Evolutionary conservation across 805 yeast species (phyloP).

Genomic region (Debaryomyces maramus): DNA sequence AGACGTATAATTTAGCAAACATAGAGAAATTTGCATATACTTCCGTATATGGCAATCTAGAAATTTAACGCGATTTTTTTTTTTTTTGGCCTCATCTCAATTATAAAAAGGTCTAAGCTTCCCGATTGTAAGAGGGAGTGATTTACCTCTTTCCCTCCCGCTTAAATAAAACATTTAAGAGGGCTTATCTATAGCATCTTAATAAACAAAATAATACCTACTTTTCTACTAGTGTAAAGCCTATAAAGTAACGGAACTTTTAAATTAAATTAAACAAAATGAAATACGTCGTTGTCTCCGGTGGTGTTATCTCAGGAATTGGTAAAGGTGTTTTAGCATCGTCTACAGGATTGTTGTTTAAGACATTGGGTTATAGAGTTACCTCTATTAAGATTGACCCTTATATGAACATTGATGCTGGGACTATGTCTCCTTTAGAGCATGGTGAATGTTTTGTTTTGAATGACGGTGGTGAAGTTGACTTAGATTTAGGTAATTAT

Average conservation of each 20-base stretch:
- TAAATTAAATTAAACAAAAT: constrained; percentile 37
- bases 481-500: constrained; percentile 95
- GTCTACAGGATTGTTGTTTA: constrained; percentile 91
- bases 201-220: background rate
- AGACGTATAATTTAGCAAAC: constrained; percentile 27
- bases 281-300: constrained; percentile 99
- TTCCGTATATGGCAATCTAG: constrained; percentile 21
- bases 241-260: background rate
- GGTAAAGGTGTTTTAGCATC: constrained; percentile 99
- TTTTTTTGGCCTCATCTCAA: constrained; percentile 10
- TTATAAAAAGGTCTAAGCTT: constrained; percentile 4
- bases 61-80: constrained; percentile 11
- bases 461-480: constrained; percentile 99
- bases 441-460: constrained; percentile 98
- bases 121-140: background rate
- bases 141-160: constrained; percentile 40
- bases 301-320: constrained; percentile 99
- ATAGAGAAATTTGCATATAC: constrained; percentile 4
- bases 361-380: constrained; percentile 91
- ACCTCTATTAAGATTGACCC: constrained; percentile 99
- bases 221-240: background rate
- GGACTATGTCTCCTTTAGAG: constrained; percentile 98
- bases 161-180: constrained; percentile 44
- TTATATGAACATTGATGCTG: constrained; percentile 98
- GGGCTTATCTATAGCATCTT: constrained; percentile 32